Percentiles rank a stretch among this genome's conserved stretches.
Evolutionary conservation across 1,139 yeast species (phyloP).

Genomic region (Taiozyma sp.): DNA sequence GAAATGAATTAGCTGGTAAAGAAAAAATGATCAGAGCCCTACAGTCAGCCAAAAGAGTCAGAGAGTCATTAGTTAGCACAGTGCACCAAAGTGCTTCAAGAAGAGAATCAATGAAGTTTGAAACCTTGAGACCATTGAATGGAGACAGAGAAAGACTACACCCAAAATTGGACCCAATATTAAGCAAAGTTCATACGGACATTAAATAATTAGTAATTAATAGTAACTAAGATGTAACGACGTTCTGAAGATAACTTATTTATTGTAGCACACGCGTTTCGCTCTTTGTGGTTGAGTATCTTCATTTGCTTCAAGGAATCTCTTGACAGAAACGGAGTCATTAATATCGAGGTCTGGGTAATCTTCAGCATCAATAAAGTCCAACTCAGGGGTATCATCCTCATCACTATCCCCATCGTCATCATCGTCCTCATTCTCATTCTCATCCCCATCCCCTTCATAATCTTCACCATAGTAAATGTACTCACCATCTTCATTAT

Average conservation of each 20-base stretch:
- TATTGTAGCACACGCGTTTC: background rate
- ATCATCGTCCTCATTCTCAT: background rate
- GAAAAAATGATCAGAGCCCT: conserved; percentile 78
- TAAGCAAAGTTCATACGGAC: background rate
- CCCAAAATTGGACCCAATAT: background rate
- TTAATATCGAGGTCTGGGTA: background rate
- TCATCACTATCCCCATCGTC: background rate
- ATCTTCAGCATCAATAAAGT: background rate
- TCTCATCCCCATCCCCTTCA: background rate
- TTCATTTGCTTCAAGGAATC: background rate
- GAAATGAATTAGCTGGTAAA: conserved; percentile 58
- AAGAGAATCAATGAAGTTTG: conserved; percentile 6
- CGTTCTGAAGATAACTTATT: background rate
- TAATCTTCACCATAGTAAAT: background rate
- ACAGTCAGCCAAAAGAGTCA: conserved; percentile 51
- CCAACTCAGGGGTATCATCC: background rate
- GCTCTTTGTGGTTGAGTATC: background rate
- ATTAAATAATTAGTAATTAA: background rate
- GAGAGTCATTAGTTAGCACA: conserved; percentile 30
- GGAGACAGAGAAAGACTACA: conserved; percentile 1
- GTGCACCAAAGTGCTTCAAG: conserved; percentile 11
- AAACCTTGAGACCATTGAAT: conserved; percentile 5
- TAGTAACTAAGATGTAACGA: background rate
- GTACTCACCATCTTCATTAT: background rate
- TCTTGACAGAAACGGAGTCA: background rate